Evolutionary conservation across 208 protist genomes (phyloP).

Genomic region (Naegleria gruberi): DNA sequence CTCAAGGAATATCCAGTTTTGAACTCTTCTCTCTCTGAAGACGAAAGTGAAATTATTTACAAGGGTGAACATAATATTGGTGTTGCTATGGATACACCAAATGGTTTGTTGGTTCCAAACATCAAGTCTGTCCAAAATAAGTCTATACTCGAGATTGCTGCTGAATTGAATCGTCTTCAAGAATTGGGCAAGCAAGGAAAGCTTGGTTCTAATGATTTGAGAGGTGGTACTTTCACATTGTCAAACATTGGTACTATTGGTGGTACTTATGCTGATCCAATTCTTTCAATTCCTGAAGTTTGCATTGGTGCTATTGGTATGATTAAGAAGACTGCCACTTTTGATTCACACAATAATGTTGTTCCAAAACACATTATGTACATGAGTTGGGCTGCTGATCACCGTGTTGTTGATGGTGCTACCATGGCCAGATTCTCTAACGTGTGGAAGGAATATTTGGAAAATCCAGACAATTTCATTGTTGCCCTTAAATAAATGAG

Average conservation of each 20-base stretch:
- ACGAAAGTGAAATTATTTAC: slow-evolving; percentile 55
- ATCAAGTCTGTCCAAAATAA: slow-evolving; percentile 73
- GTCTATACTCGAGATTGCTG: slow-evolving; percentile 77
- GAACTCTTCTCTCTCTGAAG: slow-evolving; percentile 59
- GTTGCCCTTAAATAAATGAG: neutral
- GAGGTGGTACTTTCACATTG: slow-evolving; percentile 83
- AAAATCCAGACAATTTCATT: slow-evolving; percentile 50
- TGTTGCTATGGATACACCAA: slow-evolving; percentile 87
- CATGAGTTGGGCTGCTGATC: slow-evolving; percentile 79
- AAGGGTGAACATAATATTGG: slow-evolving; percentile 85
- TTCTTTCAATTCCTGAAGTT: slow-evolving; percentile 78
- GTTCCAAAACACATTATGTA: slow-evolving; percentile 53
- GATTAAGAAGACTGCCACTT: slow-evolving; percentile 69
- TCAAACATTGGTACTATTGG: slow-evolving; percentile 91
- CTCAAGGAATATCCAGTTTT: slow-evolving; percentile 69
- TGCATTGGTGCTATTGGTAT: slow-evolving; percentile 80
- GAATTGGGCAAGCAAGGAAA: slow-evolving; percentile 46
- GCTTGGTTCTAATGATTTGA: slow-evolving; percentile 55
- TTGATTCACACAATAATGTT: slow-evolving; percentile 57
- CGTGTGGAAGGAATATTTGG: slow-evolving; percentile 67
- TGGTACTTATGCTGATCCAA: slow-evolving; percentile 74
- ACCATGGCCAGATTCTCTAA: slow-evolving; percentile 88
- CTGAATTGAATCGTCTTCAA: slow-evolving; percentile 72
- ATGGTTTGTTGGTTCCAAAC: slow-evolving; percentile 85
- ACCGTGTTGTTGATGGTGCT: slow-evolving; percentile 91